Conservation (phyloP, 139 green algal genomes). For the Pycnococcus provasolii region DNA sequence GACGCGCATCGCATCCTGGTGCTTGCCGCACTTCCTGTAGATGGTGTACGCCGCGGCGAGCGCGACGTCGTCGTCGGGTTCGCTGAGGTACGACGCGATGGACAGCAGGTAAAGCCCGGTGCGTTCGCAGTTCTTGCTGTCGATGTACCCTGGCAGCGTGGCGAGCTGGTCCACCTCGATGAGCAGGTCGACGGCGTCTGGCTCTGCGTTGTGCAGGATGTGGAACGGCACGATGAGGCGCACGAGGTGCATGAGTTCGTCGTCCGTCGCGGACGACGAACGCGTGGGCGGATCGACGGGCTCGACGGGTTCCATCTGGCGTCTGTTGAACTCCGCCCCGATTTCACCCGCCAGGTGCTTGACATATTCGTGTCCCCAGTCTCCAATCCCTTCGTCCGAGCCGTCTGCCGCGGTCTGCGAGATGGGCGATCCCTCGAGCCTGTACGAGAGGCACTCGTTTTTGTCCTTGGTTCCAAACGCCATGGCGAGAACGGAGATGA, state of each 20-base stretch:
- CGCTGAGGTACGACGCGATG: slow-evolving; percentile 77
- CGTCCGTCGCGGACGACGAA: neutral
- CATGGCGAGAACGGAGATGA: slow-evolving; percentile 90
- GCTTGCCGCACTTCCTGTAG: slow-evolving; percentile 58
- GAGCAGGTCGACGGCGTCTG: slow-evolving; percentile 94
- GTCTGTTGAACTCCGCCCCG: slow-evolving; percentile 51
- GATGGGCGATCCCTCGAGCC: slow-evolving; percentile 40
- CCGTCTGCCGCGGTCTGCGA: too few relatives aligned
- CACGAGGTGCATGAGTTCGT: slow-evolving; percentile 81
- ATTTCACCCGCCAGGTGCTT: slow-evolving; percentile 86
- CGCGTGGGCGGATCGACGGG: neutral
- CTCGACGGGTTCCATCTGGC: slow-evolving; percentile 16
- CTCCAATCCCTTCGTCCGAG: slow-evolving; percentile 39
- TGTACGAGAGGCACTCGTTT: slow-evolving; percentile 70
- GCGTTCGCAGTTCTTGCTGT: slow-evolving; percentile 70
- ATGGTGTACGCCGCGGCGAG: slow-evolving; percentile 66
- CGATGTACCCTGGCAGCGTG: slow-evolving; percentile 63
- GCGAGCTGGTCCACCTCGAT: slow-evolving; percentile 66
- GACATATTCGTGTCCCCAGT: slow-evolving; percentile 84
- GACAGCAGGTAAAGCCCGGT: slow-evolving; percentile 89
- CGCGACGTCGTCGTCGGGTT: slow-evolving; percentile 78
- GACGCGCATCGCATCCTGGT: slow-evolving; percentile 74
- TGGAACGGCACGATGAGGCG: slow-evolving; percentile 89
- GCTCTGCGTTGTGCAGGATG: slow-evolving; percentile 93
- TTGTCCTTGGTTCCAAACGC: slow-evolving; percentile 57